These are phyloP conservation scores for Rhodosporidiobolus sp. DNA, from an alignment of 768 basidiomycete species.

Conservation along the genomic window DNA sequence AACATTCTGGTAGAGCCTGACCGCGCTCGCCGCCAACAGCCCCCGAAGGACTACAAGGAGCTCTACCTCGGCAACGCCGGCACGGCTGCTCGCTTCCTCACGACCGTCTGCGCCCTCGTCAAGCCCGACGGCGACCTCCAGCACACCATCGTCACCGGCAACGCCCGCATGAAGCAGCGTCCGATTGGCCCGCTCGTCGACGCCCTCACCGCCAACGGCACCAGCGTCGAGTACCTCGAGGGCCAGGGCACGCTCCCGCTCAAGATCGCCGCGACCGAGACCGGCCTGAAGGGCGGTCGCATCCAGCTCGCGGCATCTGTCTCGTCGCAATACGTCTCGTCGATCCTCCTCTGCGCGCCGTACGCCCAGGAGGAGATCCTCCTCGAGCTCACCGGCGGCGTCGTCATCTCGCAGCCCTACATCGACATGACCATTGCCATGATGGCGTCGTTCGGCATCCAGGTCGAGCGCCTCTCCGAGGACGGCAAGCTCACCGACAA, in stretches of 20 bases:
- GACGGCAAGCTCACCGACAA: slow-evolving; percentile 65
- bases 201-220: slow-evolving; percentile 77
- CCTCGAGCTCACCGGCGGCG: slow-evolving; percentile 85
- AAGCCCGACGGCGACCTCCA: slow-evolving; percentile 54
- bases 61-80: slow-evolving; percentile 96
- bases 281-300: slow-evolving; percentile 73
- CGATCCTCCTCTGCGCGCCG: slow-evolving; percentile 92
- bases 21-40: slow-evolving; percentile 3
- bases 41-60: slow-evolving; percentile 76
- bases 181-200: slow-evolving; percentile 93
- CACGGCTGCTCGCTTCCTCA: slow-evolving; percentile 94
- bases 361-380: slow-evolving; percentile 80
- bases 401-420: slow-evolving; percentile 97
- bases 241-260: slow-evolving; percentile 81
- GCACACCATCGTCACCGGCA: slow-evolving; percentile 84
- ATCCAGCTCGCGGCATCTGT: slow-evolving; percentile 90
- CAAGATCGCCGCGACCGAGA: slow-evolving; percentile 64
- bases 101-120: slow-evolving; percentile 90
- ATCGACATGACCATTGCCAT: slow-evolving; percentile 99
- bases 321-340: slow-evolving; percentile 96
- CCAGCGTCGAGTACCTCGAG: slow-evolving; percentile 71
- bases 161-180: slow-evolving; percentile 97
- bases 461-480: slow-evolving; percentile 66
- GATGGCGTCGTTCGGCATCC: slow-evolving; percentile 88
- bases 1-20: neutral